Percentiles rank a stretch among this genome's conserved stretches.
phyloP scores from a whole-genome alignment of 306 rosid species.

The Hippophae gyantsensis region DNA sequence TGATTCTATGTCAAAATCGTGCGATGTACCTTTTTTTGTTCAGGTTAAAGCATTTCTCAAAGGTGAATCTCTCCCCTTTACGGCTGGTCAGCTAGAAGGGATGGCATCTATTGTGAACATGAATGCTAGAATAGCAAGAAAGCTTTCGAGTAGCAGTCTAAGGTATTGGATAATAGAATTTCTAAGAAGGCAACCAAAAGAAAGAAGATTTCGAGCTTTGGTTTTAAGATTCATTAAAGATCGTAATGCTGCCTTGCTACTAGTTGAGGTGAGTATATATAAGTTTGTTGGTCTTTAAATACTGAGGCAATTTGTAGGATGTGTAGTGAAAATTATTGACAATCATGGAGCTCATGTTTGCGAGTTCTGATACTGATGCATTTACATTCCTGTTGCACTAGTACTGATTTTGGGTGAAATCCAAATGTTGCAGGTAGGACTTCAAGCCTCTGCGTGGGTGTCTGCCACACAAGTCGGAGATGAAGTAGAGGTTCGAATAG shows the following conservation, averaged over 20 bases:
- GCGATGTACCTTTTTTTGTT: background rate
- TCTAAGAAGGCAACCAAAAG: slow-evolving; percentile 76
- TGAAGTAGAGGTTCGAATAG: slow-evolving; percentile 67
- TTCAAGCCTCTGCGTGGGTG: slow-evolving; percentile 72
- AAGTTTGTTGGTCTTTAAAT: slow-evolving; percentile 1
- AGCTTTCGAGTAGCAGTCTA: slow-evolving; percentile 56
- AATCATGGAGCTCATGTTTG: too few species aligned
- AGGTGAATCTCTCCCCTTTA: slow-evolving; percentile 65
- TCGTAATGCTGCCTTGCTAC: slow-evolving; percentile 65
- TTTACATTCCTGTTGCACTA: background rate
- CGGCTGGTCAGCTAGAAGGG: slow-evolving; percentile 77
- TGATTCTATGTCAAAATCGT: too few species aligned
- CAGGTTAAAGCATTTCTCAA: slow-evolving; percentile 77
- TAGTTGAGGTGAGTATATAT: slow-evolving; percentile 64
- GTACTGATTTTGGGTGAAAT: background rate
- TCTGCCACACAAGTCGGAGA: slow-evolving; percentile 67
- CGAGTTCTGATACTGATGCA: too few species aligned
- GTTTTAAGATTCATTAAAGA: slow-evolving; percentile 81
- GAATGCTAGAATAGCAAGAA: slow-evolving; percentile 53
- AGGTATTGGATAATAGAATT: slow-evolving; percentile 86
- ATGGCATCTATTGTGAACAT: slow-evolving; percentile 57
- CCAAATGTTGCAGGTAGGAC: slow-evolving; percentile 58
- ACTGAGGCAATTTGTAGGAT: background rate
- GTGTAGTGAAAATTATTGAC: background rate
- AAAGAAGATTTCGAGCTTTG: slow-evolving; percentile 53